phyloP scores from a whole-genome alignment of 805 yeast genomes.

The Teunomyces tritomae region DNA sequence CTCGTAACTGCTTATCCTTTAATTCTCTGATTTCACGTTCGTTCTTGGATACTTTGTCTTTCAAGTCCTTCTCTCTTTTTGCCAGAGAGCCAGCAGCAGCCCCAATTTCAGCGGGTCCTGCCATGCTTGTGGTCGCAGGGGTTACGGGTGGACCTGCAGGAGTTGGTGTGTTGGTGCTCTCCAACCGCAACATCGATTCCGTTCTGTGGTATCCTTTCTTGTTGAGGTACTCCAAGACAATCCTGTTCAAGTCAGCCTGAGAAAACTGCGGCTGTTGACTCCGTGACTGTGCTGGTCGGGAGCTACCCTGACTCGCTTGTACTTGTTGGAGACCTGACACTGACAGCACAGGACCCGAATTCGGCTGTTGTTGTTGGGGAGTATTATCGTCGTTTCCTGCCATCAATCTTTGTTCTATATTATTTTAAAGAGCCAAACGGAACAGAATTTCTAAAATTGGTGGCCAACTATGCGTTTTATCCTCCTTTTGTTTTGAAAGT shows the following conservation, averaged over 20 bases:
- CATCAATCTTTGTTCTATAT: not conserved
- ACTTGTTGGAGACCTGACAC: conserved; percentile 3
- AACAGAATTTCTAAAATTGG: too few relatives aligned
- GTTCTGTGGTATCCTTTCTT: conserved; percentile 94
- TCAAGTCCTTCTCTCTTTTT: conserved; percentile 25
- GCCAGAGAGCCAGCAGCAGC: conserved; percentile 9
- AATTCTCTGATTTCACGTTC: conserved; percentile 37
- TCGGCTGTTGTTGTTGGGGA: not conserved
- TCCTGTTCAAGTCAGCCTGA: conserved; percentile 84
- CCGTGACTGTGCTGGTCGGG: conserved; percentile 12
- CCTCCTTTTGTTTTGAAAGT: not conserved
- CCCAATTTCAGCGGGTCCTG: conserved; percentile 31
- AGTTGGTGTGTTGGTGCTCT: conserved; percentile 61
- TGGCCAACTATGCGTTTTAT: too few relatives aligned
- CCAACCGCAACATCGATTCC: conserved; percentile 90
- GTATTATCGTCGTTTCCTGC: conserved; percentile 1
- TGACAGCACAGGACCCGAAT: too few relatives aligned
- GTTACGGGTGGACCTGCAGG: conserved; percentile 50
- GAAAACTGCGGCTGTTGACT: conserved; percentile 51
- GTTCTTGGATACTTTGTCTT: conserved; percentile 22
- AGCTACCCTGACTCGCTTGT: conserved; percentile 1
- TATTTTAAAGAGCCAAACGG: too few relatives aligned
- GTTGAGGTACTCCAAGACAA: conserved; percentile 87
- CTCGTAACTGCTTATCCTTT: conserved; percentile 29
- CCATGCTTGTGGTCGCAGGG: conserved; percentile 40